Base-by-base conservation (phyloP, 164 flowering plant species). In the Vitis amurensis region DNA sequence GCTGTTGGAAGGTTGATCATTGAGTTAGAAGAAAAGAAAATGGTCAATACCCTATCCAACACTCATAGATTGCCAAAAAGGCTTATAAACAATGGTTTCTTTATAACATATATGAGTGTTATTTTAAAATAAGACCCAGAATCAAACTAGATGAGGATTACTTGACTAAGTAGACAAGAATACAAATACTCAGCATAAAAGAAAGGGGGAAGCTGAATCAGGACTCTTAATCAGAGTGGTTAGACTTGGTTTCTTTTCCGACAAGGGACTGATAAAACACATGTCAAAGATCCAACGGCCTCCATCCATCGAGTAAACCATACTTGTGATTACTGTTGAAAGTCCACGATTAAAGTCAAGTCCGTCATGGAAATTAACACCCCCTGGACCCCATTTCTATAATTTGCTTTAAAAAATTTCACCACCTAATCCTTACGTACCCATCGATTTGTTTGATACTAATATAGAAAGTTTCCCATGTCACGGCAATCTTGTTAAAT, bases 391-490 rank as follows among this genome's bases (percentile, higher is more conserved):
- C 50, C 31, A 29, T 61, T 17, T 27, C 62, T 23, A 57, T 63
- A 68, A 60, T 71, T 73, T 70, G 76, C 75, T 74, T 68, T 37
- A 11, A 13, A 29, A 61, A 55, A 31, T 15, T 63, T 59, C 68
- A 67, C 67, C 31, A 73, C 79, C 79, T 75, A 79, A 79, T 60
- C 79, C 79, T 72, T 29, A 19, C 23, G 23, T 19, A 69, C 65
- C 78, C 72, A 62, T 37, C 2, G 44, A 37, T 70, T 23, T 61
- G 61, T 59, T 74, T 56, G 66, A 68, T 71, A 63, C 67, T 51
- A 49, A 51, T 30, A 37, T 3, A 3, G 23, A 61, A 75, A 63
- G 73, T 61, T 75, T 75, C 79, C 30, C 76, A 63, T 73, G 75
- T 76, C 79, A 70, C 64, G 14, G 66, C 66, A 62, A 48, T 37